These are phyloP conservation scores for Trametes meyenii DNA, from an alignment of 768 basidiomycete species.

Conservation along the genomic window DNA sequence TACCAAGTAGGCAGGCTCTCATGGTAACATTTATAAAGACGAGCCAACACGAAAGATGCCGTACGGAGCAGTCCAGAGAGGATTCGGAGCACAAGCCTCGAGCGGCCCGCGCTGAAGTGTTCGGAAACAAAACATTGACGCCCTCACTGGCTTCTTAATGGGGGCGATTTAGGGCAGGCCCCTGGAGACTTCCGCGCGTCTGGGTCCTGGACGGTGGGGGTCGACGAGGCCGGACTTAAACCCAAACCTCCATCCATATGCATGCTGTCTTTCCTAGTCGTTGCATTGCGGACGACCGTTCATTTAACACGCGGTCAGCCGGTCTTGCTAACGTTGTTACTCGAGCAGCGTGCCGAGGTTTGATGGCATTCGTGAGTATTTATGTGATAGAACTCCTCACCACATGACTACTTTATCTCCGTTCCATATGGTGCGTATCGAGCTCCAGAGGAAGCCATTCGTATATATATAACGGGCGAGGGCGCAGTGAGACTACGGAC, in stretches of 20 bases:
- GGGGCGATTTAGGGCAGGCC: background rate
- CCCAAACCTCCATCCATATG: background rate
- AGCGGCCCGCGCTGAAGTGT: background rate
- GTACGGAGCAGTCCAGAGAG: background rate
- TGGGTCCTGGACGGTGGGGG: no score
- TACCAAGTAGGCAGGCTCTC: background rate
- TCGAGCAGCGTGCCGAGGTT: background rate
- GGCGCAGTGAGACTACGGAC: conserved; percentile 5
- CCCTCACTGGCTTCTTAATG: background rate
- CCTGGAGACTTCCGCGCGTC: background rate
- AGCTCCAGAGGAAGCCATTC: background rate
- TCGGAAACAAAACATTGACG: no score
- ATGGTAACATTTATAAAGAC: no score
- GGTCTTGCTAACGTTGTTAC: background rate
- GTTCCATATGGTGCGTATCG: conserved; percentile 13
- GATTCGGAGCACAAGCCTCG: background rate
- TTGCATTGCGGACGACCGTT: background rate
- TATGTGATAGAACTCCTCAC: background rate
- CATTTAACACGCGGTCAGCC: background rate
- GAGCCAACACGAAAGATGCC: background rate
- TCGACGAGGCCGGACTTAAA: background rate
- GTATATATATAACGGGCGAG: conserved; percentile 11
- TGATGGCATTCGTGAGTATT: background rate
- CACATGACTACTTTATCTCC: conserved; percentile 19
- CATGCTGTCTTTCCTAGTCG: background rate